Evolutionary conservation across 2,329 filamentous ascomycete species (phyloP).

Genomic region (Diaporthe citriasiana): DNA sequence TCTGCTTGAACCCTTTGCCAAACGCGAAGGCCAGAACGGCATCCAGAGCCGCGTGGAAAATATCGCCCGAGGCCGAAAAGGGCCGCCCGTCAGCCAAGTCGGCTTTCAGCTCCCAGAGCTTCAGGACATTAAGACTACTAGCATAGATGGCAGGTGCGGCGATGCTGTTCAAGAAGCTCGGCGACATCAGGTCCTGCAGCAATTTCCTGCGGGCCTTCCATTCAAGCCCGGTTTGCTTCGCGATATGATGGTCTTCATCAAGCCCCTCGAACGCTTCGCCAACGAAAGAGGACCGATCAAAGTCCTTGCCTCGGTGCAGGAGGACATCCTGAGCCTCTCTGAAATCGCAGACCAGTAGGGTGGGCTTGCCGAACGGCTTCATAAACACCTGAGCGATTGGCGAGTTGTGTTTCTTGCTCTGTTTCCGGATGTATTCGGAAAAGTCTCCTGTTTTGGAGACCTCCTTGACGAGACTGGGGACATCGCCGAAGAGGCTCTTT

Average conservation of each 20-base stretch:
- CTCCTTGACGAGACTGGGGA: conserved; percentile 41
- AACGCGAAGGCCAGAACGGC: conserved; percentile 55
- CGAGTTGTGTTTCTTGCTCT: conserved; percentile 38
- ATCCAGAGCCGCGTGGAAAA: conserved; percentile 52
- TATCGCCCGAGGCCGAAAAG: conserved; percentile 51
- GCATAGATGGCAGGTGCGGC: conserved; percentile 54
- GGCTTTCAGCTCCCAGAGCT: conserved; percentile 53
- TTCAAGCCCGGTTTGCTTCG: conserved; percentile 50
- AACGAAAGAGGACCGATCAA: conserved; percentile 48
- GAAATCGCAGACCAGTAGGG: conserved; percentile 35
- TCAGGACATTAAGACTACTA: conserved; percentile 49
- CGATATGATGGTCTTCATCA: conserved; percentile 51
- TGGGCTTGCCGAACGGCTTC: conserved; percentile 46
- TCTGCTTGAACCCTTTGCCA: conserved; percentile 43
- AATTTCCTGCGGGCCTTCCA: conserved; percentile 53
- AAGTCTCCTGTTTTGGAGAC: conserved; percentile 40
- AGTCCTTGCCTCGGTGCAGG: conserved; percentile 34
- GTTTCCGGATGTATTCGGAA: conserved; percentile 42
- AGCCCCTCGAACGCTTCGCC: conserved; percentile 45
- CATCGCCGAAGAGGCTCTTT: conserved; percentile 45
- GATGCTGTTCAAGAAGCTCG: conserved; percentile 52
- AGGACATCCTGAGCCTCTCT: conserved; percentile 35
- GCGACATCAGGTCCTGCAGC: conserved; percentile 55
- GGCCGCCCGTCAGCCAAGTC: conserved; percentile 48
- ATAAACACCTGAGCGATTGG: conserved; percentile 54